These are phyloP conservation scores for Galerina sulciceps DNA, from an alignment of 768 basidiomycete genomes.

Conservation along the genomic window DNA sequence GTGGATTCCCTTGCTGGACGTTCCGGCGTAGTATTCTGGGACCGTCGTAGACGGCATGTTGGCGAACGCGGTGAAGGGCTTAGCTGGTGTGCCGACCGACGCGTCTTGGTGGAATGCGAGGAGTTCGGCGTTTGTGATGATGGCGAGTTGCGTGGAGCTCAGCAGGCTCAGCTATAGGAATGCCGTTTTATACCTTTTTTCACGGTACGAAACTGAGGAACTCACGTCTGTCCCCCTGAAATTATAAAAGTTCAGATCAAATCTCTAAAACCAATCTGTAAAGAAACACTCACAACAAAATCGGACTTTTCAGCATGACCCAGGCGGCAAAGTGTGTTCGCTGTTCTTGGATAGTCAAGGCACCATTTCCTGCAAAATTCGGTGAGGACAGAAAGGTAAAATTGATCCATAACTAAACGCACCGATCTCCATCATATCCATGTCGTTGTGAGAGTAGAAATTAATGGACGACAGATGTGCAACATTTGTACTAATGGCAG, in stretches of 20 bases:
- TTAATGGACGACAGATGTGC: slow-evolving; percentile 42
- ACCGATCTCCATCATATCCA: slow-evolving; percentile 62
- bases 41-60: slow-evolving; percentile 44
- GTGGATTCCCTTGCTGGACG: slow-evolving; percentile 52
- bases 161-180: slow-evolving; percentile 43
- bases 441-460: slow-evolving; percentile 55
- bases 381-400: neutral
- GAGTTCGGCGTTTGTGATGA: slow-evolving; percentile 55
- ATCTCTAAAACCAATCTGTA: neutral
- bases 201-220: neutral
- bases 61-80: slow-evolving; percentile 47
- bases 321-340: slow-evolving; percentile 64
- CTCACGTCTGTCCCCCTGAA: slow-evolving; percentile 43
- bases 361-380: slow-evolving; percentile 45
- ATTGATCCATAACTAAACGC: neutral
- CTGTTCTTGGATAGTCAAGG: slow-evolving; percentile 50
- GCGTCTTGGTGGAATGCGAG: slow-evolving; percentile 60
- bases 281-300: slow-evolving; percentile 42
- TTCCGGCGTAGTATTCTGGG: slow-evolving; percentile 57
- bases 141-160: slow-evolving; percentile 43
- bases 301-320: slow-evolving; percentile 62
- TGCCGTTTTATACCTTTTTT: slow-evolving; percentile 7
- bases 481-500: slow-evolving; percentile 46
- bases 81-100: slow-evolving; percentile 47
- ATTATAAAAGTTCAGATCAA: neutral